Percentiles rank a stretch among this genome's conserved stretches.
phyloP scores from a whole-genome alignment of 2,329 filamentous ascomycete species.

The Cadophora sp. region DNA sequence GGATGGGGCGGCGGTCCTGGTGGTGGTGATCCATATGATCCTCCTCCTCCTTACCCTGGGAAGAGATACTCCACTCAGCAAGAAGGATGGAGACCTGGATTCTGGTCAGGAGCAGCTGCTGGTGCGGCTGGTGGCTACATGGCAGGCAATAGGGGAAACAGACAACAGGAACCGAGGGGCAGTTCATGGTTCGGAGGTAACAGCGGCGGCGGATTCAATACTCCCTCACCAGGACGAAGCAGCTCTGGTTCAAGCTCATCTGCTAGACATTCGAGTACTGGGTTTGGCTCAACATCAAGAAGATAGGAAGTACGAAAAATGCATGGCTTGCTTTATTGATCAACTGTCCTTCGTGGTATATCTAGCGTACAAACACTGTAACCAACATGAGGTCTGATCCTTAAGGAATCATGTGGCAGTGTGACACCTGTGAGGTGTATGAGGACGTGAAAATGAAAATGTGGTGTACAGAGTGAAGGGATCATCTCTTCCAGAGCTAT shows the following conservation, averaged over 20 bases:
- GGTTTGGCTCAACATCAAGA: conserved; percentile 73
- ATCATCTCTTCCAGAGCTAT: conserved; percentile 31
- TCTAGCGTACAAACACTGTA: conserved; percentile 36
- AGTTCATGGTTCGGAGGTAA: conserved; percentile 36
- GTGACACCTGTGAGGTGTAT: conserved; percentile 23
- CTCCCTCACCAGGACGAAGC: conserved; percentile 30
- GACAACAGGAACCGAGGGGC: conserved; percentile 43
- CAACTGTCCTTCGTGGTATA: conserved; percentile 21
- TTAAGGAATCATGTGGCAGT: conserved; percentile 20
- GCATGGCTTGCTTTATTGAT: conserved; percentile 19
- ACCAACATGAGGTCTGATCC: conserved; percentile 25
- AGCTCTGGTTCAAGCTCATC: conserved; percentile 46
- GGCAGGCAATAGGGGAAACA: conserved; percentile 59
- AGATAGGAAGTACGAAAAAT: conserved; percentile 49
- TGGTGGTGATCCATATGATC: conserved; percentile 39
- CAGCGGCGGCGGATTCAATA: conserved; percentile 22
- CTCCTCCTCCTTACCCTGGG: conserved; percentile 45
- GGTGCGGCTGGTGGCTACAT: conserved; percentile 74
- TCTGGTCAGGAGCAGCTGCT: conserved; percentile 68
- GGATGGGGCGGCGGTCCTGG: too few species aligned
- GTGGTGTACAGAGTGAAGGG: conserved; percentile 39
- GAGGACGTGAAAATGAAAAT: conserved; percentile 30
- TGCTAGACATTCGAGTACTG: conserved; percentile 69
- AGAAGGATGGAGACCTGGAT: conserved; percentile 72
- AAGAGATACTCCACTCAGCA: conserved; percentile 38